Base-by-base conservation (phyloP, 2,329 filamentous ascomycete species). In the Botrytis sinoallii region DNA sequence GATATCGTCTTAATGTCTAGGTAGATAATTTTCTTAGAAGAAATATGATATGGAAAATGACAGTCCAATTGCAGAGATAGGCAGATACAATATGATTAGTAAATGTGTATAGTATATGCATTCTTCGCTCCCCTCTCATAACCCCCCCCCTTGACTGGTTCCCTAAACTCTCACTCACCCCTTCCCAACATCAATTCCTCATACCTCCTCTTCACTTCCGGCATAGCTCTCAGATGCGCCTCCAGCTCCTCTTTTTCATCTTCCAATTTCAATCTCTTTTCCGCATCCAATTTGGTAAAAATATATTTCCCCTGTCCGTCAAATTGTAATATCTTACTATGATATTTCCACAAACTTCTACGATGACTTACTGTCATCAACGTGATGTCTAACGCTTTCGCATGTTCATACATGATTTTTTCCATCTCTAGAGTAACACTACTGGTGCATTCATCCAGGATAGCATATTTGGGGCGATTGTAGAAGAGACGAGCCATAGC, bases 241-340 rank as follows among this genome's bases (percentile, higher is more conserved):
- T 98, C 95, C 61, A 98, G 86, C 77, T 98, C 95, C 81, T 99
- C 96, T 83, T 93, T 97, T 86, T 98, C 96, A 83, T 99, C 96
- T 85, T 99, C 96, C 68, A 99, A 86, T 82, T 90, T 88, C 82
- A 98, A 83, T 75, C 96, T 87, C 81, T 88, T 90, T 79, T 98
- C 95, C 29, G 95, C 95, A 82, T 99, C 96, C 68, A 99, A 85
- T 73, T 88, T 89, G 0, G 94, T 97, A 80, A 99, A 99, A 52
- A 98, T 89, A 79, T 93, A 97, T 69, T 94, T 87, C 0, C 96
- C 96, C 83, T 97, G 93, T 0, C 96, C 96, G 82, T 98, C 95
- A 81, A 99, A 99, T 83, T 99, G 96, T 80, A 99, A 83, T 75
- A 99, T 98, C 83, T 92, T 92, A 77, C 90, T 92, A 82, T 99